phyloP scores from a whole-genome alignment of 2,329 filamentous ascomycete genomes.

The Botrytis squamosa region DNA sequence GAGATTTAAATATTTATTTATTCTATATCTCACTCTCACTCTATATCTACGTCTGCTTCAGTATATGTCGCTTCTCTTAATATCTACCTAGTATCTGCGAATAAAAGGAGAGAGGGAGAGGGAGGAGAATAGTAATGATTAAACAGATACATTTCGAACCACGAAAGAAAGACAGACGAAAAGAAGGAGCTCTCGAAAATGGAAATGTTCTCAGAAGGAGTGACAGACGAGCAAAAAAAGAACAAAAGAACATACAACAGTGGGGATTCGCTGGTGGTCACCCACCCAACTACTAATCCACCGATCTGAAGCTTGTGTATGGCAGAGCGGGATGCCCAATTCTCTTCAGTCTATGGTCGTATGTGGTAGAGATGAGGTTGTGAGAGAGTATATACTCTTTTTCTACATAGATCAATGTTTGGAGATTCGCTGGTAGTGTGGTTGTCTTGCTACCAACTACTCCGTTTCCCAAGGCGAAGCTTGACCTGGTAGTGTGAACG shows the following conservation, averaged over 20 bases:
- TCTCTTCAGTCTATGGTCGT: slow-evolving; percentile 1
- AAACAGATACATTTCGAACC: background rate
- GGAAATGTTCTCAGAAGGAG: background rate
- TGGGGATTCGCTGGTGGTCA: background rate
- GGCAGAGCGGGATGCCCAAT: background rate
- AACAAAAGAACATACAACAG: no score
- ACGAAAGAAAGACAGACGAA: background rate
- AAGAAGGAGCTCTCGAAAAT: background rate
- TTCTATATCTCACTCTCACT: background rate
- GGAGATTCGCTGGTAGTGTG: background rate
- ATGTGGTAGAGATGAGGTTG: rapidly evolving
- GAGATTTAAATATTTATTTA: background rate
- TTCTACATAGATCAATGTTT: background rate
- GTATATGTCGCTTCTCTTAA: background rate
- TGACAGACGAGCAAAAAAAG: background rate
- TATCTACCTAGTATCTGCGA: background rate
- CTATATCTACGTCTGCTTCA: background rate
- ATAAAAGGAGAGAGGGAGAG: background rate
- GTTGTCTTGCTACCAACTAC: no score
- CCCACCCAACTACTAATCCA: background rate
- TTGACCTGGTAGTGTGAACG: background rate
- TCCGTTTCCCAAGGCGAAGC: background rate
- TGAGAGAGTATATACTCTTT: background rate
- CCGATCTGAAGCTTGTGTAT: background rate
- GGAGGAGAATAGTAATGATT: background rate